Evolutionary conservation across 371 early-diverging fungal genomes (phyloP), one percentile per base, ranked within the genome.

Genomic region (Mortierella sp.): DNA sequence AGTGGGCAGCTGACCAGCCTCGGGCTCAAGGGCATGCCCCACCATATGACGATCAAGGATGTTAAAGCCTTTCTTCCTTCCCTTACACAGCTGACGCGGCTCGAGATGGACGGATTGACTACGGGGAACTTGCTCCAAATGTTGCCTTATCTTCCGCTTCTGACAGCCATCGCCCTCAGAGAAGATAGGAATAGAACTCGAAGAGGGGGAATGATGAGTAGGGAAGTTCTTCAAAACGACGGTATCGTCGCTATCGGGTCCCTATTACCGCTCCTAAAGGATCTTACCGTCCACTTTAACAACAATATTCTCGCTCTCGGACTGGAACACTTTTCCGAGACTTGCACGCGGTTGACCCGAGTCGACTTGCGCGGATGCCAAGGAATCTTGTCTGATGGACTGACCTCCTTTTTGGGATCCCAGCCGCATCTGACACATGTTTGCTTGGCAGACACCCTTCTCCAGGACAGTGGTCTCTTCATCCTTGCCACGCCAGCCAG

Each of bases 221-320:
- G 51, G 21, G 51, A 51, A 18, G 56, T 24, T 4, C 16, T 60
- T 60, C 27, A 14, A 60, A 29, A 29, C 16, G 4, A 4, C 14
- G 29, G 29, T 16, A 14, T 60, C 5, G 14, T 12, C 4, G 27
- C 14, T 12, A 60, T 60, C 11, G 60, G 12, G 14, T 16, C 29
- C 7, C 27, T 12, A 29, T 32, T 60, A 8, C 60, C 60, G 4
- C 60, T 60, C 10, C 29, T 60, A 12, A 60, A 29, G 29, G 60
- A 60, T 6, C 27, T 60, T 14, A 60, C 60, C 3, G 60, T 60
- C 60, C 60, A 60, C 60, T 60, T 60, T 60, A 60, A 60, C 32
- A 12, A 60, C 14, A 60, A 27, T 16, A 27, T 60, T 29, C 10
- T 14, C 24, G n/a, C 12, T 4, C 3, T 14, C 8, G 60, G 60